Base-by-base conservation (phyloP, 352 stramenopile genomes). In the Phytophthora litchii region DNA sequence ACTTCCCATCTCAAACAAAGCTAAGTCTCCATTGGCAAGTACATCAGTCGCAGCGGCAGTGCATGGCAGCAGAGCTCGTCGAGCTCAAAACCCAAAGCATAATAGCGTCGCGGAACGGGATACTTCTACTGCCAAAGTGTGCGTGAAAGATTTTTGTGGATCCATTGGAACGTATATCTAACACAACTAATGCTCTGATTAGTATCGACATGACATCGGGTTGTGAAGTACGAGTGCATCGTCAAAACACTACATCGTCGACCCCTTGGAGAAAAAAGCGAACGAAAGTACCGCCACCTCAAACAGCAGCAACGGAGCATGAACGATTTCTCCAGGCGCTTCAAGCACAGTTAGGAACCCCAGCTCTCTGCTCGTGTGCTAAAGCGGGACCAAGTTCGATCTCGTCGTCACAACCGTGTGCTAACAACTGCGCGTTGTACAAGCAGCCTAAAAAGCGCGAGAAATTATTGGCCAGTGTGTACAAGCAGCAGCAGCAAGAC, bases 341-440 rank as follows among this genome's bases (percentile, higher is more conserved):
- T 13, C 77, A 83, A 47, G 50, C 47, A 8, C 61, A 89, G 35
- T 27, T 91, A 4, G 63, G 65, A 19, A 86, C 70, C 3, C 79
- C 81, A 20, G 61, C 81, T 19, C 60, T 91, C 9, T 91, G 81
- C 34, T 83, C 74, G 3, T 91, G 81, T 53, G 50, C 20, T 12
- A 60, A 60, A 25, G n/a, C 14, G 47, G 55, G 29, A 4, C 13
- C 37, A 43, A 48, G n/a, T 12, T 60, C 60, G 12, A 46, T 9
- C 10, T 55, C 61, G 5, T 58, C 59, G n/a, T 53, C 43, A 4
- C 38, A 55, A 12, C 34, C 45, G 20, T 91, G 81, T 42, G 81
- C 79, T 29, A 91, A 91, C 69, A 89, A 91, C 53, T 91, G 81
- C 51, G 72, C 72, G 13, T 64, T 91, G 32, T 89, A 91, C 52